phyloP scores from a whole-genome alignment of 345 rosid genomes.

The Draba incana region DNA sequence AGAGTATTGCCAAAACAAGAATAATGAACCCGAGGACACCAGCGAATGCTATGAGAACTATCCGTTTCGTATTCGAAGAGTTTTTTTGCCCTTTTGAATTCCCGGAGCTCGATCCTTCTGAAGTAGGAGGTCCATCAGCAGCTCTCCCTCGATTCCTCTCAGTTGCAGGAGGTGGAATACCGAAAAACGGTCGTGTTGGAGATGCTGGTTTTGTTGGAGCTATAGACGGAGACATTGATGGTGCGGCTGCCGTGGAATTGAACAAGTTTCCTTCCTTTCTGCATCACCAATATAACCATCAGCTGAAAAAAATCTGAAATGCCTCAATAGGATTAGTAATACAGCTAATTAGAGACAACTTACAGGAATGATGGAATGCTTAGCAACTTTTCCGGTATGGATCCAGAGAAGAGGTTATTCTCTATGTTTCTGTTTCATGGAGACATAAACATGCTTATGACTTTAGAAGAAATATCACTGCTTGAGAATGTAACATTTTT shows the following conservation, averaged over 20 bases:
- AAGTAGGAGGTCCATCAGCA: conserved; percentile 65
- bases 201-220: conserved; percentile 49
- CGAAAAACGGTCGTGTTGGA: conserved; percentile 40
- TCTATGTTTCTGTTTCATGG: conserved; percentile 75
- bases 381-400: conserved; percentile 79
- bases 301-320: conserved; percentile 22
- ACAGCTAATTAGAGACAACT: conserved; percentile 27
- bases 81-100: conserved; percentile 40
- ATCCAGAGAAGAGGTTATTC: conserved; percentile 85
- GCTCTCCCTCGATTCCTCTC: conserved; percentile 54
- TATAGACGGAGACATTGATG: conserved; percentile 61
- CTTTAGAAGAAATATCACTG: neutral
- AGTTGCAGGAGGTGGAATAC: conserved; percentile 49
- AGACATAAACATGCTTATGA: conserved; percentile 10
- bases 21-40: conserved; percentile 58
- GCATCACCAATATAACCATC: conserved; percentile 39
- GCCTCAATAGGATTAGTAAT: conserved; percentile 8
- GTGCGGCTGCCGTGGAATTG: conserved; percentile 50
- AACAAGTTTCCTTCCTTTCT: conserved; percentile 87
- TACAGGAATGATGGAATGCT: conserved; percentile 74
- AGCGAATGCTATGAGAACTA: conserved; percentile 81
- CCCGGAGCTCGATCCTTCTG: conserved; percentile 52
- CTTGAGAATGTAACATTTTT: conserved; percentile 28
- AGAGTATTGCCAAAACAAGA: conserved; percentile 54
- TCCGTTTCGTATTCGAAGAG: conserved; percentile 53